phyloP scores from a whole-genome alignment of 2,329 filamentous ascomycete genomes.

The Phyllosticta paracitricarpa region DNA sequence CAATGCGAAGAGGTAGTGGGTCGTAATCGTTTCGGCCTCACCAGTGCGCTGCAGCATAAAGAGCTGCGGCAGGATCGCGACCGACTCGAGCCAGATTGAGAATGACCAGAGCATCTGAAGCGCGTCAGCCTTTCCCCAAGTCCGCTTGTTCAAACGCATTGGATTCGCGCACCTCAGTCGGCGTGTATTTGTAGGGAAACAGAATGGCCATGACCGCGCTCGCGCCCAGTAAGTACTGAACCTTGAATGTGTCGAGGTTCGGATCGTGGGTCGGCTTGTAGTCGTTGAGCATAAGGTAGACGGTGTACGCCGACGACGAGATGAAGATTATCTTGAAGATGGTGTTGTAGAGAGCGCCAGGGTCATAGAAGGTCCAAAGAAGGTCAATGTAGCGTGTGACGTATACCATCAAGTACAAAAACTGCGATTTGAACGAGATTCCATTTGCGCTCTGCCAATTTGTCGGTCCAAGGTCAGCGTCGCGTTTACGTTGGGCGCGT shows the following conservation, averaged over 20 bases:
- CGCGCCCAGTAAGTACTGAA: constrained; percentile 82
- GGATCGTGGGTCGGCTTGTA: constrained; percentile 97
- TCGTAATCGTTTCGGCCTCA: constrained; percentile 98
- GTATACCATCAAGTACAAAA: constrained; percentile 88
- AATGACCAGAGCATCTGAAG: constrained; percentile 86
- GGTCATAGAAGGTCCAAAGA: constrained; percentile 71
- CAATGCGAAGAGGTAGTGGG: constrained; percentile 91
- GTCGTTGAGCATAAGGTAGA: constrained; percentile 95
- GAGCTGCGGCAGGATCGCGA: constrained; percentile 91
- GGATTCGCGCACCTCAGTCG: constrained; percentile 46
- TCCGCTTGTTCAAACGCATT: no score
- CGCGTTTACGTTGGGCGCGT: background rate
- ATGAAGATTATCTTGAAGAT: constrained; percentile 96
- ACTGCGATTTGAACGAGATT: constrained; percentile 98
- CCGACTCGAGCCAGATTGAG: constrained; percentile 94
- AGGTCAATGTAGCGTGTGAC: constrained; percentile 85
- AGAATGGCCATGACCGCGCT: constrained; percentile 69
- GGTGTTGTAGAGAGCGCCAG: constrained; percentile 68
- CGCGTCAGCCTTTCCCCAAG: background rate
- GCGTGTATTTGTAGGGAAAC: constrained; percentile 74
- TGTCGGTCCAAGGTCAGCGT: constrained; percentile 7
- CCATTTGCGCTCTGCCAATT: constrained; percentile 77
- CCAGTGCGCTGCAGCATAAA: constrained; percentile 98
- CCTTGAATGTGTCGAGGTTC: constrained; percentile 93
- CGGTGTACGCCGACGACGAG: constrained; percentile 76